Evolutionary conservation across 2,329 filamentous ascomycete genomes (phyloP).

Genomic region (Penicillium oxalicum): DNA sequence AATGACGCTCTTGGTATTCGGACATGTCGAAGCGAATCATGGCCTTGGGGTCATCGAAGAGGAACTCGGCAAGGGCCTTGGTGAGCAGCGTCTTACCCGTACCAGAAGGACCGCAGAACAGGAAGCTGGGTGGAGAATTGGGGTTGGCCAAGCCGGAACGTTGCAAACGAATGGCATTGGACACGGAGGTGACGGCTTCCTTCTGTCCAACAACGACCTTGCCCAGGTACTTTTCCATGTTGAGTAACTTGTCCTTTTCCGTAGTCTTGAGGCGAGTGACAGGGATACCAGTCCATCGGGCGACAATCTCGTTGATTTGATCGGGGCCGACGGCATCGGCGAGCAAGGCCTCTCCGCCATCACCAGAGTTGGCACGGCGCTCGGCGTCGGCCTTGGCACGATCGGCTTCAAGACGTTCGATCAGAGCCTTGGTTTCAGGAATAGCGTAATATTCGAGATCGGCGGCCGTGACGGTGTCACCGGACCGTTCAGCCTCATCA

Average conservation of each 20-base stretch:
- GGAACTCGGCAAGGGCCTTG: conserved; percentile 93
- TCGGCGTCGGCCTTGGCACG: conserved; percentile 73
- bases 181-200: conserved; percentile 87
- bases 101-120: conserved; percentile 97
- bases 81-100: conserved; percentile 97
- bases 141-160: conserved; percentile 91
- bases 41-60: conserved; percentile 92
- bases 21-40: conserved; percentile 99
- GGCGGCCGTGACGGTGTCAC: conserved; percentile 79
- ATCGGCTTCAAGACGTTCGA: conserved; percentile 73
- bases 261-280: conserved; percentile 89
- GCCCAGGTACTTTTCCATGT: conserved; percentile 85
- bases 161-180: conserved; percentile 92
- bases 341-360: conserved; percentile 64
- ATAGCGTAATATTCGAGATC: conserved; percentile 97
- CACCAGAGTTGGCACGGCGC: conserved; percentile 50
- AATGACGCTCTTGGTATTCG: conserved; percentile 96
- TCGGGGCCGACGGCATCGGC: conserved; percentile 93
- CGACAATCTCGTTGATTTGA: conserved; percentile 98
- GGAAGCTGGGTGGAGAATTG: conserved; percentile 93
- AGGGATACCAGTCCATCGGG: conserved; percentile 95
- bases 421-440: conserved; percentile 77
- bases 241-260: conserved; percentile 95
- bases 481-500: conserved; percentile 83
- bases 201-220: conserved; percentile 88